These are phyloP conservation scores for Entoloma clypeatum DNA, from an alignment of 1,284 basidiomycete species.

Conservation along the genomic window DNA sequence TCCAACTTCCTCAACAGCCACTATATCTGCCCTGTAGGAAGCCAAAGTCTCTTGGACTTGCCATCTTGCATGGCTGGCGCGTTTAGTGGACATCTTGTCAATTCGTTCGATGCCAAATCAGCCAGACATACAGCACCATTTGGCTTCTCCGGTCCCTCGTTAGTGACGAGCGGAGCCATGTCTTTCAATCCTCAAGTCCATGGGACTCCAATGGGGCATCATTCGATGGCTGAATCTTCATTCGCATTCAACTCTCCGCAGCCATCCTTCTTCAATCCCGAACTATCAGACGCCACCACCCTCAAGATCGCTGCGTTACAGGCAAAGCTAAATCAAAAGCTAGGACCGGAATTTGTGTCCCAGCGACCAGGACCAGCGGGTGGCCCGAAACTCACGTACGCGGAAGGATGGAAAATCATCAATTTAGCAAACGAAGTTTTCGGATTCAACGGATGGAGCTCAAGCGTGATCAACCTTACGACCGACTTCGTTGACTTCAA, in stretches of 20 bases:
- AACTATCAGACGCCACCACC: conserved; percentile 54
- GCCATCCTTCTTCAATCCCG: conserved; percentile 34
- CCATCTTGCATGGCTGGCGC: conserved; percentile 39
- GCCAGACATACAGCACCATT: conserved; percentile 24
- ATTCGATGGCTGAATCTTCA: conserved; percentile 25
- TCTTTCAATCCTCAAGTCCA: conserved; percentile 57
- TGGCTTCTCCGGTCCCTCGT: conserved; percentile 16
- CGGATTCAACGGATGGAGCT: conserved; percentile 98
- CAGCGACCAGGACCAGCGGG: conserved; percentile 88
- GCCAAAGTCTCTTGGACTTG: not conserved
- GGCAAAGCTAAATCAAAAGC: conserved; percentile 78
- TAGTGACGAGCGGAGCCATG: conserved; percentile 50
- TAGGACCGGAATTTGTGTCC: conserved; percentile 93
- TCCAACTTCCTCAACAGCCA: no score
- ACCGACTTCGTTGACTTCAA: conserved; percentile 74
- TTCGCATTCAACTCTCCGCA: conserved; percentile 30
- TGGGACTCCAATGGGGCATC: conserved; percentile 33
- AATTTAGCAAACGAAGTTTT: conserved; percentile 98
- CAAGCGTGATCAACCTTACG: conserved; percentile 74
- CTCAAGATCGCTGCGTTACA: conserved; percentile 73
- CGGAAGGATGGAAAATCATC: conserved; percentile 97
- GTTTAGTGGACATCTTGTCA: conserved; percentile 47
- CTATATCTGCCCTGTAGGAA: no score
- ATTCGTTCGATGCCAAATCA: conserved; percentile 34
- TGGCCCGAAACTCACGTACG: conserved; percentile 86